Evolutionary conservation across 768 basidiomycete species (phyloP).

Genomic region (Gymnopilus junonius): DNA sequence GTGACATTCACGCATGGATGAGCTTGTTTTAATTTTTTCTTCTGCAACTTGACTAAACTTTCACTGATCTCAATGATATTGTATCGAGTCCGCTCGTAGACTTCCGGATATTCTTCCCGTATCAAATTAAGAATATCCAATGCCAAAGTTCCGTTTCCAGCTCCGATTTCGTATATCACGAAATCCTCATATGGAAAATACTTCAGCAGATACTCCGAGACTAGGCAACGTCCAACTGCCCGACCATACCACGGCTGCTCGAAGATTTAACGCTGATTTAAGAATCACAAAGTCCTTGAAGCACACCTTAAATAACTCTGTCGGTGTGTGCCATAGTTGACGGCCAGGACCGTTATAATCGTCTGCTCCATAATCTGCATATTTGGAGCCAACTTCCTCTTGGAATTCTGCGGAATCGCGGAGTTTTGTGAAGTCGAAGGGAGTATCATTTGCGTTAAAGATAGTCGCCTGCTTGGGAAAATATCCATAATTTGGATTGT

Average conservation of each 20-base stretch:
- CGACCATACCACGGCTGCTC: slow-evolving; percentile 91
- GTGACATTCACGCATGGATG: slow-evolving; percentile 73
- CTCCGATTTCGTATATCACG: slow-evolving; percentile 96
- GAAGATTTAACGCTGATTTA: background rate
- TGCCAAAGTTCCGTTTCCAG: slow-evolving; percentile 96
- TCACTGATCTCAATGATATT: slow-evolving; percentile 94
- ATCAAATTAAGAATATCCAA: slow-evolving; percentile 86
- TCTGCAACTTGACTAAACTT: slow-evolving; percentile 75
- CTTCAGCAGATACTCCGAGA: slow-evolving; percentile 91
- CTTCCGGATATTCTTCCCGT: slow-evolving; percentile 79
- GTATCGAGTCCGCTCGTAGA: slow-evolving; percentile 92
- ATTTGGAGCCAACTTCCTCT: slow-evolving; percentile 76
- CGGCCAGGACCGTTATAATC: slow-evolving; percentile 70
- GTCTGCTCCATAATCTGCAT: slow-evolving; percentile 70
- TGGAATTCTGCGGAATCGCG: slow-evolving; percentile 79
- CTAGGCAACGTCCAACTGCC: slow-evolving; percentile 86
- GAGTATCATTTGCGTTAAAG: slow-evolving; percentile 63
- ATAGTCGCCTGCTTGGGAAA: slow-evolving; percentile 94
- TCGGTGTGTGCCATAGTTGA: slow-evolving; percentile 99
- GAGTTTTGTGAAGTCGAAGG: slow-evolving; percentile 72
- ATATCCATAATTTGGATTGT: slow-evolving; percentile 98
- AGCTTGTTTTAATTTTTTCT: slow-evolving; percentile 57
- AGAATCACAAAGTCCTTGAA: background rate
- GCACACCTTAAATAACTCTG: slow-evolving; percentile 93
- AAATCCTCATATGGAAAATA: slow-evolving; percentile 97